Evolutionary conservation across 2,329 filamentous ascomycete genomes (phyloP).

Genomic region (Diaporthe helianthi): DNA sequence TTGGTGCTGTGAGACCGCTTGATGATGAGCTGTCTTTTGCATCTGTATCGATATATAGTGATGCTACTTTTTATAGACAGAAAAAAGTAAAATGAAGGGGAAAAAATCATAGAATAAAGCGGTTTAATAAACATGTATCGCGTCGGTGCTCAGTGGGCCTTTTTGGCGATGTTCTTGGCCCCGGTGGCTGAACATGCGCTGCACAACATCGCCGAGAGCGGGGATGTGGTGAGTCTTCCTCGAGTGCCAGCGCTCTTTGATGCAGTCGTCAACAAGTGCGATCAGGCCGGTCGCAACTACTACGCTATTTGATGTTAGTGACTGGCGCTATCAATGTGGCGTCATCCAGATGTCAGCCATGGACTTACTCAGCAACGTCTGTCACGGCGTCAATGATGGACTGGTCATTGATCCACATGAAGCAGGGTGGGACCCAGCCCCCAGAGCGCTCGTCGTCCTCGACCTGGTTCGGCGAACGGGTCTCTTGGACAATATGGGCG

Average conservation of each 20-base stretch:
- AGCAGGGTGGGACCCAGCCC: slow-evolving; percentile 89
- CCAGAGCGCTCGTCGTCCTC: slow-evolving; percentile 77
- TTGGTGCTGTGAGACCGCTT: slow-evolving; percentile 18
- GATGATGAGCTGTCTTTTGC: slow-evolving; percentile 17
- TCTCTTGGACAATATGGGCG: slow-evolving; percentile 86
- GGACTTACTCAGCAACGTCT: slow-evolving; percentile 84
- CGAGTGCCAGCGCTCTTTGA: slow-evolving; percentile 76
- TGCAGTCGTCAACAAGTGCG: slow-evolving; percentile 88
- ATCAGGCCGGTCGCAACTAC: slow-evolving; percentile 90
- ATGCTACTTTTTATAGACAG: not conserved
- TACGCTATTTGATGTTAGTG: slow-evolving; percentile 63
- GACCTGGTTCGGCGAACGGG: slow-evolving; percentile 73
- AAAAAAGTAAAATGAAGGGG: not conserved
- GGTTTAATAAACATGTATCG: slow-evolving; percentile 37
- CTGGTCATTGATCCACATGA: slow-evolving; percentile 86
- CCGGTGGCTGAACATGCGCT: slow-evolving; percentile 45
- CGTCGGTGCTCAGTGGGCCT: slow-evolving; percentile 38
- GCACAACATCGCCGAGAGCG: slow-evolving; percentile 47
- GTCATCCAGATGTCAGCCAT: not conserved
- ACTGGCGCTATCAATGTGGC: slow-evolving; percentile 32
- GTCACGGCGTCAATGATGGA: slow-evolving; percentile 72
- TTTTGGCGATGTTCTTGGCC: slow-evolving; percentile 35
- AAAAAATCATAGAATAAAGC: not conserved
- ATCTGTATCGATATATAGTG: slow-evolving; percentile 20
- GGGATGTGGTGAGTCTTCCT: slow-evolving; percentile 52